phyloP scores from a whole-genome alignment of 306 rosid species.

The Boehmeria nivea region DNA sequence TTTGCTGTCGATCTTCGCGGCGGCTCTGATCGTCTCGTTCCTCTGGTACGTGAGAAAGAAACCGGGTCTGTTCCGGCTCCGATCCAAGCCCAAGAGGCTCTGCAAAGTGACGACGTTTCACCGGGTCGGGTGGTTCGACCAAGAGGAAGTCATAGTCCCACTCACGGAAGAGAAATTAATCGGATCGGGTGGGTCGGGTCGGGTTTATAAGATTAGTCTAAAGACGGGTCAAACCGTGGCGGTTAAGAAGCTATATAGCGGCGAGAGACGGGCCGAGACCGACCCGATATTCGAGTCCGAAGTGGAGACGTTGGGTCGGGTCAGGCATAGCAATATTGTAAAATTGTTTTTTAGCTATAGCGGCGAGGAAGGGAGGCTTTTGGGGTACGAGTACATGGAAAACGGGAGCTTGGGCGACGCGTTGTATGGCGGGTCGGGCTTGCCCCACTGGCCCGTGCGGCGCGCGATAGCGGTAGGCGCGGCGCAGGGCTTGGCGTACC shows the following conservation, averaged over 20 bases:
- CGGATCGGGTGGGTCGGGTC: slow-evolving; percentile 71
- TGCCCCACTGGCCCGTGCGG: slow-evolving; percentile 48
- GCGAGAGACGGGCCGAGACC: slow-evolving; percentile 18
- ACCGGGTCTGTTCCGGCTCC: neutral
- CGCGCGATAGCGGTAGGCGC: slow-evolving; percentile 54
- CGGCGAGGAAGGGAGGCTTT: slow-evolving; percentile 39
- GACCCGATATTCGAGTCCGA: slow-evolving; percentile 57
- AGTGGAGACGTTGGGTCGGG: slow-evolving; percentile 62
- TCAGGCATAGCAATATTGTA: slow-evolving; percentile 75
- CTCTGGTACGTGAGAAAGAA: slow-evolving; percentile 29
- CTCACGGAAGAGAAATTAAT: slow-evolving; percentile 45
- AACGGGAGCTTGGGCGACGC: slow-evolving; percentile 74
- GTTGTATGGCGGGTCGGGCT: slow-evolving; percentile 40
- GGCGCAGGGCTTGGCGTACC: slow-evolving; percentile 66
- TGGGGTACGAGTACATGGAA: slow-evolving; percentile 76
- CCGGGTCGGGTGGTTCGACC: slow-evolving; percentile 45
- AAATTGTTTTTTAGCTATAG: slow-evolving; percentile 65
- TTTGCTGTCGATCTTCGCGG: slow-evolving; percentile 23
- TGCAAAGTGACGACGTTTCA: slow-evolving; percentile 50
- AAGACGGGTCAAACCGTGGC: slow-evolving; percentile 64
- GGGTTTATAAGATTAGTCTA: slow-evolving; percentile 48
- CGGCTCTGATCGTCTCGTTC: slow-evolving; percentile 35
- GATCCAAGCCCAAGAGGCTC: slow-evolving; percentile 29
- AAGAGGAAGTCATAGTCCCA: slow-evolving; percentile 47
- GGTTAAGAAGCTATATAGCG: slow-evolving; percentile 61